phyloP scores from a whole-genome alignment of 2,329 filamentous ascomycete genomes.

The Aspergillus cejpii region DNA sequence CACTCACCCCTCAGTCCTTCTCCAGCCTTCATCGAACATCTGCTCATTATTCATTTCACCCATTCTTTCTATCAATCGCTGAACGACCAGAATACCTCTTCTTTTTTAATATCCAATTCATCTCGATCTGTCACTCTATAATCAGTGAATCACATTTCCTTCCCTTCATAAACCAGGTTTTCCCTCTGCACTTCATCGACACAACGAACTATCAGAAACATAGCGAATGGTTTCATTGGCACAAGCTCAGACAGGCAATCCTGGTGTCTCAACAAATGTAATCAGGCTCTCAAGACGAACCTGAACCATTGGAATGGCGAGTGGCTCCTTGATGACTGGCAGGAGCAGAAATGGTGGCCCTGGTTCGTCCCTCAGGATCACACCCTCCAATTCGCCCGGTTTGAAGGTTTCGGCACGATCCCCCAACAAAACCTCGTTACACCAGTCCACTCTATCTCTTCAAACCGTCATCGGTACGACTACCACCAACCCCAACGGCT shows the following conservation, averaged over 20 bases:
- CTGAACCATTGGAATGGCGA: constrained; percentile 35
- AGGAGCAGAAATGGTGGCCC: constrained; percentile 34
- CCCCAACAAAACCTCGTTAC: constrained; percentile 46
- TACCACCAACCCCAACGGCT: constrained; percentile 73
- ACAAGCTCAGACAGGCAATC: background rate
- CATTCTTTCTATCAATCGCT: background rate
- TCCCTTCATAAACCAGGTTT: background rate
- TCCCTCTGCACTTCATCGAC: too few relatives aligned
- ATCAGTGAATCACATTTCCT: too few relatives aligned
- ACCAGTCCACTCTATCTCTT: constrained; percentile 56
- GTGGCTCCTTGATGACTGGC: constrained; percentile 27
- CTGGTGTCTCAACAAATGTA: constrained; percentile 21
- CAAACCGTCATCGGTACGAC: constrained; percentile 88
- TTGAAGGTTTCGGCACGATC: constrained; percentile 58
- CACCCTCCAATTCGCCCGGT: constrained; percentile 70
- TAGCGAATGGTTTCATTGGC: background rate
- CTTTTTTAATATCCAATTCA: background rate
- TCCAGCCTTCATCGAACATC: background rate
- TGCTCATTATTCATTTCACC: background rate
- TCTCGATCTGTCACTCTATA: background rate
- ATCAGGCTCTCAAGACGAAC: constrained; percentile 20
- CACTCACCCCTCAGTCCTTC: constrained; percentile 6
- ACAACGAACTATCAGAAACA: background rate
- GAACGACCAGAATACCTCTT: background rate
- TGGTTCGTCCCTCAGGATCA: constrained; percentile 53